phyloP scores from a whole-genome alignment of 768 basidiomycete genomes.

The Calocybe cyanea region DNA sequence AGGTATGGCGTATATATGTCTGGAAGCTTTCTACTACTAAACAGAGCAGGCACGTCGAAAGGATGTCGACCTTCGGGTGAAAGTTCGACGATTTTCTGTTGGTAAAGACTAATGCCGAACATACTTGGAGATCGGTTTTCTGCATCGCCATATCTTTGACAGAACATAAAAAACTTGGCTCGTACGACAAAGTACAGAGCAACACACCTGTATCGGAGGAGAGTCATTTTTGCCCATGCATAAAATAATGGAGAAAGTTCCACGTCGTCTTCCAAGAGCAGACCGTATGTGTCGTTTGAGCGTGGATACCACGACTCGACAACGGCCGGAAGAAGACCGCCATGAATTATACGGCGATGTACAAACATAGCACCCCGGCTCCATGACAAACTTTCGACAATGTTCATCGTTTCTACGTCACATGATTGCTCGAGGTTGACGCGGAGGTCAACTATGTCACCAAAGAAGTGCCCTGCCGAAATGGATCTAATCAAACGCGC shows the following conservation, averaged over 20 bases:
- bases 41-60: slow-evolving; percentile 64
- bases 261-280: slow-evolving; percentile 83
- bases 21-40: slow-evolving; percentile 37
- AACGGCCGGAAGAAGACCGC: slow-evolving; percentile 76
- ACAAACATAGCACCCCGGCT: slow-evolving; percentile 52
- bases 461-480: slow-evolving; percentile 55
- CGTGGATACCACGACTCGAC: slow-evolving; percentile 89
- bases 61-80: slow-evolving; percentile 59
- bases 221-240: slow-evolving; percentile 79
- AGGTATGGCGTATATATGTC: slow-evolving; percentile 66
- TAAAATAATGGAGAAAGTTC: slow-evolving; percentile 84
- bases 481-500: slow-evolving; percentile 64
- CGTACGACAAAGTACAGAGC: slow-evolving; percentile 3
- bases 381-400: slow-evolving; percentile 57
- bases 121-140: slow-evolving; percentile 41
- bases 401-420: slow-evolving; percentile 52
- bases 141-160: slow-evolving; percentile 49
- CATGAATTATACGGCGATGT: slow-evolving; percentile 74
- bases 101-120: slow-evolving; percentile 83
- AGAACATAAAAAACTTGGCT: no score
- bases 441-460: slow-evolving; percentile 59
- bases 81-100: slow-evolving; percentile 79
- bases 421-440: slow-evolving; percentile 77
- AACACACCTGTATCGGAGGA: slow-evolving; percentile 72
- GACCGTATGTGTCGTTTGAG: slow-evolving; percentile 67